phyloP scores from a whole-genome alignment of 1,284 basidiomycete genomes.

The Ustilago cynodontis region DNA sequence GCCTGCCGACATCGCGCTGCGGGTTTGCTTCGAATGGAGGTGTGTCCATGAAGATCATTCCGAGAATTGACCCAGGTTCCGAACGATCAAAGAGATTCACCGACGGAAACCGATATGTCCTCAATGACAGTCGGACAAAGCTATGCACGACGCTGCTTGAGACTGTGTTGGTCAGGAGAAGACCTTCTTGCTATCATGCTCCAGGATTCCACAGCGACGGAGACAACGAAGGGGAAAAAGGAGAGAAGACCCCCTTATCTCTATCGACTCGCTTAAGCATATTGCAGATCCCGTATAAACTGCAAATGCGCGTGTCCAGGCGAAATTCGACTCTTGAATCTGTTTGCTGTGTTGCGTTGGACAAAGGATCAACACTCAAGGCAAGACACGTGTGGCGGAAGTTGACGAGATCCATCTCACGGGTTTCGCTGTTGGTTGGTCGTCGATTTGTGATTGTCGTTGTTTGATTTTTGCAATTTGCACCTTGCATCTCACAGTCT shows the following conservation, averaged over 20 bases:
- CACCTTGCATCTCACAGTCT: conserved; percentile 1
- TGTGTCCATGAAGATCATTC: neutral
- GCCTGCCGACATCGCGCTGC: neutral
- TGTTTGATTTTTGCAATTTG: conserved; percentile 2
- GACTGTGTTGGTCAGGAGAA: neutral
- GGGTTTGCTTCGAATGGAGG: neutral
- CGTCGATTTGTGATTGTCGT: neutral
- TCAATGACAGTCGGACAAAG: neutral
- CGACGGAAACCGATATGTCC: conserved; percentile 13
- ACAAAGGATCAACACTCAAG: neutral
- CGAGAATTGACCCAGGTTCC: neutral
- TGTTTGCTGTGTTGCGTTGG: neutral
- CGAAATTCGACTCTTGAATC: neutral
- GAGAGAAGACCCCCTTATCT: conserved; percentile 13
- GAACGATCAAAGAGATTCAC: neutral
- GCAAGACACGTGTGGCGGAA: neutral
- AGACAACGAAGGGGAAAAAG: neutral
- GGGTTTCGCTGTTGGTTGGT: neutral
- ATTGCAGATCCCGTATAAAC: conserved; percentile 16
- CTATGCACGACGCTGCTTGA: neutral
- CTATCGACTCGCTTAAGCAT: conserved; percentile 19
- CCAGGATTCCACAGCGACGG: neutral
- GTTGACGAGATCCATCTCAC: neutral
- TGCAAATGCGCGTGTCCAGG: neutral
- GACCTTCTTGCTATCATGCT: neutral